Percentiles rank a stretch among this genome's conserved stretches.
phyloP scores from a whole-genome alignment of 164 flowering plant genomes.

The Macadamia integrifolia region DNA sequence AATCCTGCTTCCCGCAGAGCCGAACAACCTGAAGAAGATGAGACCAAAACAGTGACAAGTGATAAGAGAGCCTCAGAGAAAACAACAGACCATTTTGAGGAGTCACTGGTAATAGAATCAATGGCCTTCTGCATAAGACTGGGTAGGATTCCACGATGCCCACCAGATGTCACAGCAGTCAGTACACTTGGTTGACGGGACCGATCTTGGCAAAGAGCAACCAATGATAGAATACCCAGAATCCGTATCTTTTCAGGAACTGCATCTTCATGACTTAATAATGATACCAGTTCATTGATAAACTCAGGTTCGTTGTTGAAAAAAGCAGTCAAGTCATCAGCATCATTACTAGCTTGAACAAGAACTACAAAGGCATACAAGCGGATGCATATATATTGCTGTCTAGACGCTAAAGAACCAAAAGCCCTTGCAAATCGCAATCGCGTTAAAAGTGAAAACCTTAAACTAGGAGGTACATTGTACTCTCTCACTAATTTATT shows the following conservation, averaged over 20 bases:
- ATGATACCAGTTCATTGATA: constrained; percentile 70
- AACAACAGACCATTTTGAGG: constrained; percentile 72
- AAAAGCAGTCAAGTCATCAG: constrained; percentile 70
- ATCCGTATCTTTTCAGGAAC: constrained; percentile 68
- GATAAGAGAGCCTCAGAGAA: constrained; percentile 87
- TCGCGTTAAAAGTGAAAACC: constrained; percentile 82
- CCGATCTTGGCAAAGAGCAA: constrained; percentile 84
- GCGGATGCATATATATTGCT: constrained; percentile 80
- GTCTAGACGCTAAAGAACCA: constrained; percentile 56
- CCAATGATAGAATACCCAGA: constrained; percentile 63
- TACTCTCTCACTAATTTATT: constrained; percentile 55
- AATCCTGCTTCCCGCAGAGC: constrained; percentile 93
- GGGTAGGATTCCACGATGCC: constrained; percentile 76
- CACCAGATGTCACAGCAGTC: constrained; percentile 82
- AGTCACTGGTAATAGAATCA: constrained; percentile 49
- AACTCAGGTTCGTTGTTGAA: constrained; percentile 85
- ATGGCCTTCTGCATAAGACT: constrained; percentile 93
- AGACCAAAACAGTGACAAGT: constrained; percentile 79
- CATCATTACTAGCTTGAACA: constrained; percentile 71
- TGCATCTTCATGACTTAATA: constrained; percentile 76
- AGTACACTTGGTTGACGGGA: constrained; percentile 67
- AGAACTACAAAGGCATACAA: constrained; percentile 83
- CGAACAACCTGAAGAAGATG: constrained; percentile 86
- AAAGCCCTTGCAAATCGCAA: constrained; percentile 87
- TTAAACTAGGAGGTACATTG: constrained; percentile 58